phyloP scores from a whole-genome alignment of 2,329 filamentous ascomycete genomes.

The Aspergillus glaucus region DNA sequence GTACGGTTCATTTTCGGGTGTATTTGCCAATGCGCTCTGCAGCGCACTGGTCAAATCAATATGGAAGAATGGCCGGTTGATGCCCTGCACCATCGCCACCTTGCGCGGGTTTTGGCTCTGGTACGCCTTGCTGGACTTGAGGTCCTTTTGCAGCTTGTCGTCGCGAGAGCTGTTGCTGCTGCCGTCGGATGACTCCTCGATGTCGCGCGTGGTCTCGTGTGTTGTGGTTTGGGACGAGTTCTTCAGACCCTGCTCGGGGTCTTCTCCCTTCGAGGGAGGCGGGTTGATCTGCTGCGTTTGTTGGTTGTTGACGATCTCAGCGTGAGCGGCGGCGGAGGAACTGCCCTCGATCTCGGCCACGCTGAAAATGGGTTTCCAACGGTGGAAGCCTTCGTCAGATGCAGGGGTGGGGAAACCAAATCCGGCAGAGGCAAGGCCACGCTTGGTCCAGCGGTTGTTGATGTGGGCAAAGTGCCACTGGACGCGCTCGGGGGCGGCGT shows the following conservation, averaged over 20 bases:
- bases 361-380: slow-evolving; percentile 94
- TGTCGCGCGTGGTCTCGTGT: slow-evolving; percentile 22
- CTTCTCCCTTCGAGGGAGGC: slow-evolving; percentile 12
- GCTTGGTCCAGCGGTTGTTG: slow-evolving; percentile 91
- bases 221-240: slow-evolving; percentile 23
- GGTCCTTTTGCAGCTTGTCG: slow-evolving; percentile 40
- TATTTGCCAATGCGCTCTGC: slow-evolving; percentile 77
- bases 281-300: slow-evolving; percentile 27
- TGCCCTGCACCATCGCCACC: slow-evolving; percentile 68
- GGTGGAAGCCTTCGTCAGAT: slow-evolving; percentile 50
- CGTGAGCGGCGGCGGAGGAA: slow-evolving; percentile 61
- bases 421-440: slow-evolving; percentile 75
- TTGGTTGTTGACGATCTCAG: slow-evolving; percentile 59
- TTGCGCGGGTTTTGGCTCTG: slow-evolving; percentile 20
- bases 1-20: slow-evolving; percentile 41
- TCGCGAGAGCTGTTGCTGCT: slow-evolving; percentile 22
- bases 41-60: slow-evolving; percentile 84
- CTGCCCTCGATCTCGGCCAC: slow-evolving; percentile 77
- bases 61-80: slow-evolving; percentile 89
- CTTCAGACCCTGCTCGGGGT: slow-evolving; percentile 30
- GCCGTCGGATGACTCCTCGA: slow-evolving; percentile 23
- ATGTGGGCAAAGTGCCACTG: slow-evolving; percentile 97
- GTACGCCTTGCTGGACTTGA: slow-evolving; percentile 45
- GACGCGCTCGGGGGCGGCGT: slow-evolving; percentile 71
- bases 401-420: slow-evolving; percentile 71